phyloP scores from a whole-genome alignment of 2,329 filamentous ascomycete genomes.

The Cladosporium sp. region DNA sequence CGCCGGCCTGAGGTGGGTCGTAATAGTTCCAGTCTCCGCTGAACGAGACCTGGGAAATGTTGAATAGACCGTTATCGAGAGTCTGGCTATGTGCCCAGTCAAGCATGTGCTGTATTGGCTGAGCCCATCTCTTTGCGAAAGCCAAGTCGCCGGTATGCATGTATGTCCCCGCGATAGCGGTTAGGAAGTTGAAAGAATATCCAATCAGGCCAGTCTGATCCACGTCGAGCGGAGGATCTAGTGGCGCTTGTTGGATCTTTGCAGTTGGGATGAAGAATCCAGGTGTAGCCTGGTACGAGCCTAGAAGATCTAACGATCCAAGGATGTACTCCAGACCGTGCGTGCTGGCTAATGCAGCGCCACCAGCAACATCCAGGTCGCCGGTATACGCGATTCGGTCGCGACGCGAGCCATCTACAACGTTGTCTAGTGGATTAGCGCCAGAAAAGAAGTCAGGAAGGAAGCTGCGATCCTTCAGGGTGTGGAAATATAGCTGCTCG shows the following conservation, averaged over 20 bases:
- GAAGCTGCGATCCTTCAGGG: neutral
- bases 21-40: conserved; percentile 3
- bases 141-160: neutral
- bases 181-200: conserved; percentile 5
- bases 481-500: neutral
- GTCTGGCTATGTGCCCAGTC: conserved; percentile 3
- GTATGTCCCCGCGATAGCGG: neutral
- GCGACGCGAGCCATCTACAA: neutral
- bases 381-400: conserved; percentile 1
- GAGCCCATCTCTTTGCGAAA: neutral
- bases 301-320: neutral
- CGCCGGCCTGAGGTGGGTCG: neutral
- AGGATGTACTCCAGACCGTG: conserved; percentile 1
- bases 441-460: neutral
- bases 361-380: neutral
- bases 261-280: conserved; percentile 4
- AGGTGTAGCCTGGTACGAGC: neutral
- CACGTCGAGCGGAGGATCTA: neutral
- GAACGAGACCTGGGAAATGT: neutral
- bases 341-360: neutral
- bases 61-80: neutral
- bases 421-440: neutral
- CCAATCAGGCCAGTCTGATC: neutral
- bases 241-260: conserved; percentile 4
- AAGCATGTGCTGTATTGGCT: neutral